phyloP scores from a whole-genome alignment of 2,329 filamentous ascomycete species.

The Mariannaea sp. region DNA sequence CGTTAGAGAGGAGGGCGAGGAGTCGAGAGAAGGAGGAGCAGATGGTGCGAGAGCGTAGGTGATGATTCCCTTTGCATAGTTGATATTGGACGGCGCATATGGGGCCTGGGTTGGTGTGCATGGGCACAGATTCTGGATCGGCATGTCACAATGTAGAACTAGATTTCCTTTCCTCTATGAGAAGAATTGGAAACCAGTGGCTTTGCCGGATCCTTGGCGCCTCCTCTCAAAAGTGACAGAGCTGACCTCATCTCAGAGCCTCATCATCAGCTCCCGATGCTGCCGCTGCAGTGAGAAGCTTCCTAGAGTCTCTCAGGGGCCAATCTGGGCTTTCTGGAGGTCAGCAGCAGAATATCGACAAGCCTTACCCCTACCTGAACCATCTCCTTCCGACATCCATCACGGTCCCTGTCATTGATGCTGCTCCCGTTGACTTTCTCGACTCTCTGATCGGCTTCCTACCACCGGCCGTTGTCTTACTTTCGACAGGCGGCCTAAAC shows the following conservation, averaged over 20 bases:
- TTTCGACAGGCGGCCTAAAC: slow-evolving; percentile 69
- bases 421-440: slow-evolving; percentile 66
- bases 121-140: slow-evolving; percentile 29
- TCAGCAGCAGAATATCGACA: slow-evolving; percentile 49
- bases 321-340: slow-evolving; percentile 49
- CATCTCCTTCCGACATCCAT: slow-evolving; percentile 80
- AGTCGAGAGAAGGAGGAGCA: slow-evolving; percentile 87
- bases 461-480: slow-evolving; percentile 76
- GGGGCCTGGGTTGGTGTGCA: slow-evolving; percentile 28
- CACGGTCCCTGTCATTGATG: slow-evolving; percentile 77
- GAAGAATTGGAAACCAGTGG: slow-evolving; percentile 39
- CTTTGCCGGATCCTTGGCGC: slow-evolving; percentile 32
- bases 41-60: slow-evolving; percentile 99
- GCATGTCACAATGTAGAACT: slow-evolving; percentile 41
- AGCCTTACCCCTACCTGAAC: slow-evolving; percentile 79
- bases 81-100: slow-evolving; percentile 32
- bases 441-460: slow-evolving; percentile 78
- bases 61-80: slow-evolving; percentile 40
- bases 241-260: slow-evolving; percentile 61
- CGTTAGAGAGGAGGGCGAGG: slow-evolving; percentile 85
- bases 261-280: slow-evolving; percentile 68
- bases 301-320: slow-evolving; percentile 79
- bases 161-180: slow-evolving; percentile 38
- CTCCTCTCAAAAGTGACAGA: slow-evolving; percentile 32
- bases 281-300: slow-evolving; percentile 80